phyloP scores from a whole-genome alignment of 805 yeast species.

The Yamadazyma scolyti region DNA sequence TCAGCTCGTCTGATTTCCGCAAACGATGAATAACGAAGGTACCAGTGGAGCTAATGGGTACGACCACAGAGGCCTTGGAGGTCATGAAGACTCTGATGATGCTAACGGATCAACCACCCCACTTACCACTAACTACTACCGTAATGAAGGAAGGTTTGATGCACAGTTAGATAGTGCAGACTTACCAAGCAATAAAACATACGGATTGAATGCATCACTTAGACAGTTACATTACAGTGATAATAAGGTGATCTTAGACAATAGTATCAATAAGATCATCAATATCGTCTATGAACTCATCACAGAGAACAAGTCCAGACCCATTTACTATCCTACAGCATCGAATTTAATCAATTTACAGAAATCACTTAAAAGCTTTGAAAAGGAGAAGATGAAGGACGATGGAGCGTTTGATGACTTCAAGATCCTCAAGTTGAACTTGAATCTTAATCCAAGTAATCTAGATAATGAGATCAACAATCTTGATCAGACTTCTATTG shows the following conservation, averaged over 20 bases:
- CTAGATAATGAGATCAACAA: conserved; percentile 40
- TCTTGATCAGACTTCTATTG: conserved; percentile 65
- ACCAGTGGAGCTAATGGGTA: too few species aligned
- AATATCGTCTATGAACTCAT: conserved; percentile 50
- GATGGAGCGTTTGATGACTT: conserved; percentile 31
- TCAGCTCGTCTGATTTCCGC: too few species aligned
- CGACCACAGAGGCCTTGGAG: too few species aligned
- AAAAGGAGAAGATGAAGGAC: conserved; percentile 4
- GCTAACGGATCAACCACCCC: too few species aligned
- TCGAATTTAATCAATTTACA: conserved; percentile 5
- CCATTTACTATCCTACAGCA: conserved; percentile 59
- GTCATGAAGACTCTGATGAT: too few species aligned
- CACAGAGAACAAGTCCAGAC: conserved; percentile 55
- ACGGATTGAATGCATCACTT: conserved; percentile 49
- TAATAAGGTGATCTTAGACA: conserved; percentile 59
- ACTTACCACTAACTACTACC: conserved; percentile 29
- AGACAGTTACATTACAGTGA: conserved; percentile 77
- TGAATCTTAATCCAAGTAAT: conserved; percentile 44
- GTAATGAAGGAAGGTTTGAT: conserved; percentile 32
- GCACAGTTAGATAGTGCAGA: too few species aligned
- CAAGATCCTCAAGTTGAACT: conserved; percentile 58
- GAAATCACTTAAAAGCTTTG: conserved; percentile 7
- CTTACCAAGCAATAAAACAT: too few species aligned
- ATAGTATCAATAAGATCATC: conserved; percentile 53
- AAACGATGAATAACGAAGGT: too few species aligned